Base-by-base conservation (phyloP, 164 flowering plant genomes). In the Vitis labrusca region DNA sequence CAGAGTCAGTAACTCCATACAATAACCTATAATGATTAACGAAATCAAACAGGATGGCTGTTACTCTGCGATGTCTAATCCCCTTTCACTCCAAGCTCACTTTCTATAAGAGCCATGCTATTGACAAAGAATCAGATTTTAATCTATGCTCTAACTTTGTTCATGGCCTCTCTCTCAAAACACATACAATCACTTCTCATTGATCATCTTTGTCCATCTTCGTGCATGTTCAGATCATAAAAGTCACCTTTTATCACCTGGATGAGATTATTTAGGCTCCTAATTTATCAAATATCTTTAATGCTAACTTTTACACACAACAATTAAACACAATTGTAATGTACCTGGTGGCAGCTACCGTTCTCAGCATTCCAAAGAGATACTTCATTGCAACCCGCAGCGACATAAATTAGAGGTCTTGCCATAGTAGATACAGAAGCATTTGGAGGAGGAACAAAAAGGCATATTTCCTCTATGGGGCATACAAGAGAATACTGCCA, bases 351-450 rank as follows among this genome's bases (percentile, higher is more conserved):
- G 74, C 99, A 96, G 81, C 97, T 91, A 71, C 97, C 96, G 76
- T 87, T 91, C 82, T 96, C 99, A 30, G 99, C 98, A 86, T 96
- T 92, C 99, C 98, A 93, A 16, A 96, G 90, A 32, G 98, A 88
- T 73, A 93, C 93, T 81, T 91, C 99, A 84, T 96, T 91, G 75
- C 90, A 87, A 53, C 99, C 98, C 9, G 97, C 98, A 77, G 97
- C 97, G 72, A 92, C 96, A 90, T 93, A 96, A 67, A 96, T 88
- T 70, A 93, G 87, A 61, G 98, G 99, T 79, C 97, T 83, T 50
- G 86, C 80, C 44, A 79, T 72, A 32, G 82, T 70, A 68, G 97
- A 86, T 15, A 82, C 63, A 15, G 97, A 73, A 2, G 84, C 70
- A 72, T 76, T 84, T 56, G 88, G 67, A 73, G 90, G 89, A 70